Percentiles rank a stretch among this genome's conserved stretches.
Conservation (phyloP, 2,329 filamentous ascomycete genomes). For the Cercospora janseana region DNA sequence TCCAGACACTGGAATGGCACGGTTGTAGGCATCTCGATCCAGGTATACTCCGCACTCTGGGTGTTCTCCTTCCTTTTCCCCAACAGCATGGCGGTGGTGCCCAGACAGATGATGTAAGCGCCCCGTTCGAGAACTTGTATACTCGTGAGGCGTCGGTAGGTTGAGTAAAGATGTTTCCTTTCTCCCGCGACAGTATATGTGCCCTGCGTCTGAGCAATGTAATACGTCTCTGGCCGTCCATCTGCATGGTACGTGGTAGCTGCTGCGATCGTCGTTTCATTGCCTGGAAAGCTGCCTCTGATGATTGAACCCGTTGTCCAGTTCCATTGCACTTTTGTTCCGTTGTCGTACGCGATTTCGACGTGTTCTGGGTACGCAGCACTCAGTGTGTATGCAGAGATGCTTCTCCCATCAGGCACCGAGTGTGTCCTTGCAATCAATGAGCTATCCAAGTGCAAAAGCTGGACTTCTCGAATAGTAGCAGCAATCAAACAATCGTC, state of each 20-base stretch:
- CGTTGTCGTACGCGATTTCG: slow-evolving; percentile 51
- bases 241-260: slow-evolving; percentile 18
- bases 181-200: slow-evolving; percentile 39
- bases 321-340: slow-evolving; percentile 57
- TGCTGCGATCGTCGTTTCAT: slow-evolving; percentile 22
- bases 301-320: slow-evolving; percentile 39
- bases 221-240: slow-evolving; percentile 19
- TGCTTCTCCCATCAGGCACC: slow-evolving; percentile 48
- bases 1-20: slow-evolving; percentile 69
- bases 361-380: slow-evolving; percentile 51
- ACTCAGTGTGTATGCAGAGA: slow-evolving; percentile 55
- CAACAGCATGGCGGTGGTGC: slow-evolving; percentile 57
- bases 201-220: slow-evolving; percentile 19
- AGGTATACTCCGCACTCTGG: slow-evolving; percentile 44
- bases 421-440: slow-evolving; percentile 72
- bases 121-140: slow-evolving; percentile 54
- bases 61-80: slow-evolving; percentile 50
- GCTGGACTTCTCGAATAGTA: slow-evolving; percentile 33
- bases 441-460: slow-evolving; percentile 71
- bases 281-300: slow-evolving; percentile 23
- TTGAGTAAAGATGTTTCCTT: slow-evolving; percentile 40
- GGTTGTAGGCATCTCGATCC: slow-evolving; percentile 55
- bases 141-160: slow-evolving; percentile 37
- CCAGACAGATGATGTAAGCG: slow-evolving; percentile 57
- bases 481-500: slow-evolving; percentile 34